Base-by-base conservation (phyloP, 179 eudicot genomes). In the Dionaea muscipula region DNA sequence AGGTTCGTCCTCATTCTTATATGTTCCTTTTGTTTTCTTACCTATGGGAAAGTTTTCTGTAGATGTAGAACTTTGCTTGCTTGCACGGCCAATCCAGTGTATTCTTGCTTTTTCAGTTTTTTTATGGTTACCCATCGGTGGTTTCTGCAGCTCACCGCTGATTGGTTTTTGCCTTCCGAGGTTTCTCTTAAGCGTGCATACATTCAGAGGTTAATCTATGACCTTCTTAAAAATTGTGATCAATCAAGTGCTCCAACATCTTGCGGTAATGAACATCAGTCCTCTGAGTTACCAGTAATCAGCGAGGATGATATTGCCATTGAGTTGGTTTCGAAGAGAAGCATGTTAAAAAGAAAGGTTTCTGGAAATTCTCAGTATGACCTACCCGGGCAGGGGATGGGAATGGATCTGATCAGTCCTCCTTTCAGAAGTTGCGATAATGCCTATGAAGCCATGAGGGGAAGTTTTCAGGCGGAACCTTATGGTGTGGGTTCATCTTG, bases 111-210 rank as follows among this genome's bases (percentile, higher is more conserved):
- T 33, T 62, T 16, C 24, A 31, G 24, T 39, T 22, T 48, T 8
- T 39, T 27, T 11, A 35, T 36, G 28, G 27, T 31, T 25, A 13
- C 17, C 20, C 11, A 11, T 47, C 26, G 14, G 12, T 20, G 12
- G 18, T 33, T 17, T 72, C 69, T 73, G 71, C 87, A 88, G 96
- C 83, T 88, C 20, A 77, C 61, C 33, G 63, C 47, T 9, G 72
- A 85, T 62, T 88, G 96, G 96, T 88, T 88, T 61, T 57, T 65
- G 27, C 83, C 90, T 23, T 72, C 45, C 56, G 94, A 88, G 64
- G 83, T 86, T 45, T 85, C 87, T 46, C 72, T 78, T n/a, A 88
- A 88, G 75, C 86, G 96, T 56, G 63, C 66, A 27, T 35, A 45
- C 53, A 87, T 87, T 38, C 77, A 80, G 71, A 79, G 74, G 63